phyloP scores from a whole-genome alignment of 2,329 filamentous ascomycete genomes.

The Xylaria multiplex region DNA sequence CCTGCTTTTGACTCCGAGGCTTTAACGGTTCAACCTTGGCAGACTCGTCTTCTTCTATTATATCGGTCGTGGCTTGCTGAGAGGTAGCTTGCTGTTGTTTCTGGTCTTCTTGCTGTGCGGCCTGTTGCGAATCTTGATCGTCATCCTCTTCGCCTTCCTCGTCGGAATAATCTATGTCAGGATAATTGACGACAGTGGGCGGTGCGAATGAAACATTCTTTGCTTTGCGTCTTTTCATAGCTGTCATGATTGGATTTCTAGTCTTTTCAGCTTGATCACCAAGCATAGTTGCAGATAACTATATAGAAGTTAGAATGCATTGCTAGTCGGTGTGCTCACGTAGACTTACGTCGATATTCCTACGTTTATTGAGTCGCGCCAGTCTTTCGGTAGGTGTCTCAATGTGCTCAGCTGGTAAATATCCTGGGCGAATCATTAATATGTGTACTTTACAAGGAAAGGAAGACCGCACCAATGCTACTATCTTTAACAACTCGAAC shows the following conservation, averaged over 20 bases:
- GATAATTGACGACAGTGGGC: constrained; percentile 88
- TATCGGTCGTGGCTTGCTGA: constrained; percentile 47
- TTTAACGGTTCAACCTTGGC: constrained; percentile 67
- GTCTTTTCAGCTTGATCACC: constrained; percentile 77
- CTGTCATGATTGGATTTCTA: constrained; percentile 83
- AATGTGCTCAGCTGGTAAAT: constrained; percentile 96
- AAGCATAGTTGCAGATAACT: constrained; percentile 72
- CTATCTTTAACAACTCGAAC: constrained; percentile 97
- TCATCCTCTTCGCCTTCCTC: constrained; percentile 72
- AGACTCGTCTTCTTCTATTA: constrained; percentile 58
- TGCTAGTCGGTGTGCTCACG: not conserved
- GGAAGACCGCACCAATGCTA: constrained; percentile 74
- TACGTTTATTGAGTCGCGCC: constrained; percentile 94
- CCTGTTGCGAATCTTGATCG: constrained; percentile 52
- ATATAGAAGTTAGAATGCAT: constrained; percentile 47
- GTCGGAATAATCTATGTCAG: constrained; percentile 85
- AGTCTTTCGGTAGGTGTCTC: constrained; percentile 96
- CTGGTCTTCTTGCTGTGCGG: constrained; percentile 47
- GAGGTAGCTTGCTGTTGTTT: constrained; percentile 47
- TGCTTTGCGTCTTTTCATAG: constrained; percentile 81
- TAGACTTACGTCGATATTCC: constrained; percentile 88
- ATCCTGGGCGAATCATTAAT: constrained; percentile 66
- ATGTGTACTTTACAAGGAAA: constrained; percentile 2
- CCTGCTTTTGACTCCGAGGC: constrained; percentile 57
- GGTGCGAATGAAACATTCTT: constrained; percentile 89